Evolutionary conservation across 345 rosid genomes (phyloP), one percentile per base, ranked within the genome.

Genomic region (Salix purpurea): DNA sequence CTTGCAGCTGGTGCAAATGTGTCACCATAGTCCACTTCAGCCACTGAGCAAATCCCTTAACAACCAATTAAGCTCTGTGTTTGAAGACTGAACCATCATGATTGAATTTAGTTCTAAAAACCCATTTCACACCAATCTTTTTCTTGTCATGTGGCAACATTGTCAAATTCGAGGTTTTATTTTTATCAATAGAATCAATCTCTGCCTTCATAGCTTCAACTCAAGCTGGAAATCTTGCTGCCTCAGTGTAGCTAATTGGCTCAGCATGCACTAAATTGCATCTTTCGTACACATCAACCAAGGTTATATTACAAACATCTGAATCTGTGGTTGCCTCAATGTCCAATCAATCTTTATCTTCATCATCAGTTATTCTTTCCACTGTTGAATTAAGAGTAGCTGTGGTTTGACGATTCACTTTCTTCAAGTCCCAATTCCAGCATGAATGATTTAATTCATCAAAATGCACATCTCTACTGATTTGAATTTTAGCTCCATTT

Each of bases 331-430:
- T 30, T 15, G 8, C 13, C 5, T 8, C 40, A 24, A 64, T 66
- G 9, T 66, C 36, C 4, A 4, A 21, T 6, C 37, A 36, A 66
- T 13, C 42, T 34, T 32, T 32, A 32, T 32, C 34, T 32, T 32
- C 34, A 32, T 0, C 6, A 30, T 9, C 36, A 65, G 1, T 0
- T 5, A 0, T 14, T 4, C 0, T 12, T 14, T 0, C 3, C 1
- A 11, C n/a, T 65, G 9, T 0, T 12, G 21, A 2, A 30, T 26
- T 5, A 26, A 23, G 2, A 8, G 13, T 0, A 2, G 2, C 0
- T 1, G 32, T 10, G 13, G 12, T 21, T 8, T 0, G 6, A 2
- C 30, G 2, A 15, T 52, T 39, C 13, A 16, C 23, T 6, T 74
- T n/a, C 1, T 70, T 34, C 9, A n/a, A 8, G 6, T 67, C 37